Evolutionary conservation across 2,329 filamentous ascomycete species (phyloP).

Genomic region (Ustulina deusta): DNA sequence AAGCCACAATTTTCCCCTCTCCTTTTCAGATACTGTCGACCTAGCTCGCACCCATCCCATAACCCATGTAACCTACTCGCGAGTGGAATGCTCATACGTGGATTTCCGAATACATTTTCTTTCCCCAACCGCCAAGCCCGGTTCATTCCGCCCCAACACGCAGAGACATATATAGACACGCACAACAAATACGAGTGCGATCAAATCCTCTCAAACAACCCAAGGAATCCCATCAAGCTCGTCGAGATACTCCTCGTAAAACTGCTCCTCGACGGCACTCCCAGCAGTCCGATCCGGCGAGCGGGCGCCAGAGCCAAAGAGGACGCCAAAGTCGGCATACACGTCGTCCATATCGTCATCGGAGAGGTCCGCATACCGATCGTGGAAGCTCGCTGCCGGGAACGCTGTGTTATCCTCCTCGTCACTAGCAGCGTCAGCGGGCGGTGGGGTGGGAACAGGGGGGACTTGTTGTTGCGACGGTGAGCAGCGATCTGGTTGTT

Average conservation of each 20-base stretch:
- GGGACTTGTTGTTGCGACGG: background rate
- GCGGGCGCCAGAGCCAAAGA: slow-evolving; percentile 56
- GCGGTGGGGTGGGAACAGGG: background rate
- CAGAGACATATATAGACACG: background rate
- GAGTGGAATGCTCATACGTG: background rate
- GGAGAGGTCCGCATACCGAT: slow-evolving; percentile 55
- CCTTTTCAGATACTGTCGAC: background rate
- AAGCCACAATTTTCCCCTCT: background rate
- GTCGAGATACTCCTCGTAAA: slow-evolving; percentile 67
- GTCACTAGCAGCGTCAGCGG: slow-evolving; percentile 42
- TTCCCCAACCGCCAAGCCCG: background rate
- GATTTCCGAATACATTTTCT: background rate
- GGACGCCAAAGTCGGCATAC: slow-evolving; percentile 66
- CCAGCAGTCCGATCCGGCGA: slow-evolving; percentile 41
- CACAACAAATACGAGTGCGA: background rate
- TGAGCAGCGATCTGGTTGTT: background rate
- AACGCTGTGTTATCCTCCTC: slow-evolving; percentile 63
- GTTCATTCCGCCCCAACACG: background rate
- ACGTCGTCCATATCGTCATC: slow-evolving; percentile 63
- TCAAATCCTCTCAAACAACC: slow-evolving; percentile 44
- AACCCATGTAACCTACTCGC: background rate
- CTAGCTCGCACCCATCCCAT: background rate
- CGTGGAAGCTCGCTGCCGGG: slow-evolving; percentile 60
- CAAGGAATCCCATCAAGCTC: slow-evolving; percentile 68
- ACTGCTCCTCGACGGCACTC: slow-evolving; percentile 55